Conservation (phyloP, 371 early-diverging fungal genomes). For the Rhizopus arrhizus region DNA sequence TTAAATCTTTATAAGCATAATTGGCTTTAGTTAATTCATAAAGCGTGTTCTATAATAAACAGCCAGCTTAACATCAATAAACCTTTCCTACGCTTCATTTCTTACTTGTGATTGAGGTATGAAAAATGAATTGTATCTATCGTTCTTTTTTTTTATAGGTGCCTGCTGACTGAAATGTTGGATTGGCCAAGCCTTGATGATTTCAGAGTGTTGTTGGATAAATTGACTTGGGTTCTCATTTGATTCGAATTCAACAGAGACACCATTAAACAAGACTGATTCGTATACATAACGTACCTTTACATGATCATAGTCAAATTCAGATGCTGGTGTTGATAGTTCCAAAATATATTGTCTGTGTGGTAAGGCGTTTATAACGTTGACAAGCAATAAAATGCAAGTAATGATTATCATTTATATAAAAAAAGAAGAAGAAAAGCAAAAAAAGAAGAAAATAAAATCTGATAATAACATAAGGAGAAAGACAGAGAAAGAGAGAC, state of each 20-base stretch:
- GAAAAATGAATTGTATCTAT: conserved; percentile 7
- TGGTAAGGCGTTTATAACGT: neutral
- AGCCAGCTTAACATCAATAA: too few species aligned
- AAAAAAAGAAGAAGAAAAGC: too few species aligned
- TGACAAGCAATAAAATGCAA: neutral
- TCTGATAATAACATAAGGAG: too few species aligned
- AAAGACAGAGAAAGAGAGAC: too few species aligned
- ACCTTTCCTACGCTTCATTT: too few species aligned
- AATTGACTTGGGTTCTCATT: conserved; percentile 19
- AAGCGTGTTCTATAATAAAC: conserved; percentile 23
- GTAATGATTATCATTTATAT: neutral
- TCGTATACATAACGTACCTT: conserved; percentile 33
- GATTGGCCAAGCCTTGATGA: conserved; percentile 39
- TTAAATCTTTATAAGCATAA: conserved; percentile 20
- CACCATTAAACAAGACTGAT: conserved; percentile 33
- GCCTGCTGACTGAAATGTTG: conserved; percentile 26
- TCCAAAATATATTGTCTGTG: conserved; percentile 23
- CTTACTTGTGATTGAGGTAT: conserved; percentile 17
- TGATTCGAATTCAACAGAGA: conserved; percentile 31
- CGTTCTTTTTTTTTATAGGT: conserved; percentile 4
- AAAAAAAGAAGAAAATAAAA: neutral
- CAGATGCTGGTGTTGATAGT: conserved; percentile 1
- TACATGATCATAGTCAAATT: conserved; percentile 8
- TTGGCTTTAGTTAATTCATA: conserved; percentile 25
- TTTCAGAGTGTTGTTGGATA: conserved; percentile 9